These are phyloP conservation scores for Acer negundo DNA, from an alignment of 345 rosid genomes.

Conservation along the genomic window DNA sequence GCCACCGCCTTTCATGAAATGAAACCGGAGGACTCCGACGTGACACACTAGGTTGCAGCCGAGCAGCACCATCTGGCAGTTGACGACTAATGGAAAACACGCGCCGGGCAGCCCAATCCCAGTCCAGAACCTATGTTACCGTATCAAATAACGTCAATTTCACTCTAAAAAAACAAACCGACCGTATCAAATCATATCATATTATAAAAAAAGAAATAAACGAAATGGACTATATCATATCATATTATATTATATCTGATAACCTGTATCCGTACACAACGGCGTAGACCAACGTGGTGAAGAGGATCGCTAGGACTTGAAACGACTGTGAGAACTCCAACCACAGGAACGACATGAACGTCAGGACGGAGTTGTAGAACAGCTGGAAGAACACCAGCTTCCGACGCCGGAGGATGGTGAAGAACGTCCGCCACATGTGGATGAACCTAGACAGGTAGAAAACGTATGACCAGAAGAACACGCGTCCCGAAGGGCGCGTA, in stretches of 20 bases:
- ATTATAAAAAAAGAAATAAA: too few species aligned
- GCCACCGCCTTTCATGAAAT: constrained; percentile 65
- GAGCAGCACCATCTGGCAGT: constrained; percentile 55
- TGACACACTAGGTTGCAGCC: constrained; percentile 68
- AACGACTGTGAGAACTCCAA: constrained; percentile 89
- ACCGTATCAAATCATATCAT: too few species aligned
- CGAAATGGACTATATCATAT: too few species aligned
- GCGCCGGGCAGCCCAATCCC: constrained; percentile 59
- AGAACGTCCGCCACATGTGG: constrained; percentile 72
- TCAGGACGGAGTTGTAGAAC: constrained; percentile 56
- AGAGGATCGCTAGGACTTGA: constrained; percentile 76
- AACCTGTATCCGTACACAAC: constrained; percentile 66
- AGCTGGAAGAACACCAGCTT: constrained; percentile 62
- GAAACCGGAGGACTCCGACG: constrained; percentile 61
- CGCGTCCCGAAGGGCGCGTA: constrained; percentile 90
- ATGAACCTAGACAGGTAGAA: constrained; percentile 81
- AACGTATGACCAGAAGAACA: constrained; percentile 92
- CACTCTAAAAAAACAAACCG: too few species aligned
- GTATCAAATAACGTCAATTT: too few species aligned
- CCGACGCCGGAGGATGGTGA: constrained; percentile 53
- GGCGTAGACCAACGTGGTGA: constrained; percentile 64
- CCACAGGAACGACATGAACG: constrained; percentile 78
- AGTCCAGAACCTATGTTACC: constrained; percentile 45
- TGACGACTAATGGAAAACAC: constrained; percentile 57
- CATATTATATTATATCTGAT: too few species aligned